Base-by-base conservation (phyloP, 345 rosid genomes). In the Populus ilicifolia region DNA sequence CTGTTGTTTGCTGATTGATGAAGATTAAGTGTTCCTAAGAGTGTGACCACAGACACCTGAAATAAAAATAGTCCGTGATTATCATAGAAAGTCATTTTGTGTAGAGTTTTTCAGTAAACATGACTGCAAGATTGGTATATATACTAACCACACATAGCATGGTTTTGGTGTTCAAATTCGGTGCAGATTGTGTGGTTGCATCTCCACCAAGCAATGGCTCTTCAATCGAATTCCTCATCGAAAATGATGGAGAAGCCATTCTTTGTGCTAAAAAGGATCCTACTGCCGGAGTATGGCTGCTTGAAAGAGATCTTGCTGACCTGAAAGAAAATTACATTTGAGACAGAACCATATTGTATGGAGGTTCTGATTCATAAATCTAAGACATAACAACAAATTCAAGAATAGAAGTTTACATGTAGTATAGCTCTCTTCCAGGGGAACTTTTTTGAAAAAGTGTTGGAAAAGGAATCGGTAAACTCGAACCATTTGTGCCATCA, bases 291-390 rank as follows among this genome's bases (percentile, higher is more conserved):
- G 91, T 88, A 81, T 86, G 90, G 81, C 97, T 91, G 52, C 90
- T 90, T 35, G 98, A 81, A 75, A 93, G 78, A 44, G 93, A 93
- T 83, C 98, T 87, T 59, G 98, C 98, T 16, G 97, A 91, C 85
- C 98, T 93, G 86, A 81, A 20, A 12, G 30, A 39, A 9, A n/a
- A 69, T 35, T 23, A n/a, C 18, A n/a, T 63, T 59, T 72, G 38
- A 17, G 20, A n/a, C 6, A 11, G 8, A 36, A 39, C 30, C 33
- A 52, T 33, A 41, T 61, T 73, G 66, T 23, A 25, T 23, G 4
- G 11, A 46, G 18, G 17, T 56, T 35, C 27, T 70, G 46, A 44
- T 29, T 21, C 64, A 36, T 25, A 33, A 44, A 41, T 39, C 33
- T 6, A 61, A 12, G 21, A 17, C 72, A 75, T 6, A 44, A 25